Evolutionary conservation across 208 protist species (phyloP).

Genomic region (Acanthamoeba lenticulata): DNA sequence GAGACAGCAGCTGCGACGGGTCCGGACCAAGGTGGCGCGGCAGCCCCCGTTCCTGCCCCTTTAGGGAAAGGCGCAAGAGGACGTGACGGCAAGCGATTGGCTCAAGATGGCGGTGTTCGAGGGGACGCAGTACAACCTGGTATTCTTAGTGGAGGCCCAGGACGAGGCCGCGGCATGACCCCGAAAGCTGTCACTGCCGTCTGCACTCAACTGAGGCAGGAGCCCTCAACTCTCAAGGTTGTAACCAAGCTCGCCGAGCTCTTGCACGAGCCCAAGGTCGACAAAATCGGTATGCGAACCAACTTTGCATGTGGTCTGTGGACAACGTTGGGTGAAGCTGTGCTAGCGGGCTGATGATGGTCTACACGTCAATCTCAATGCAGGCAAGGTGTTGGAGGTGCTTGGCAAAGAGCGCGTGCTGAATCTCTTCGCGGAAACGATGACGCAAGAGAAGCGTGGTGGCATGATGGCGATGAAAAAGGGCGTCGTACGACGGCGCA

Average conservation of each 20-base stretch:
- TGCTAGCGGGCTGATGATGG: too few species aligned
- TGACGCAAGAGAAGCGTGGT: neutral
- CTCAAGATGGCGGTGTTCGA: too few species aligned
- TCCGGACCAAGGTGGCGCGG: too few species aligned
- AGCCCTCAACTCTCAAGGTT: neutral
- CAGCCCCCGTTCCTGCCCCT: too few species aligned
- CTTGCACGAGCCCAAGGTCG: neutral
- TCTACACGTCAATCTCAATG: too few species aligned
- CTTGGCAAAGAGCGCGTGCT: neutral
- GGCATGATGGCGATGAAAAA: neutral
- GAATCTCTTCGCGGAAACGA: neutral
- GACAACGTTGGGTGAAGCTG: too few species aligned
- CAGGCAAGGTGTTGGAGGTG: neutral
- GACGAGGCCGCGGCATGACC: neutral
- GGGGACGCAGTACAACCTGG: too few species aligned
- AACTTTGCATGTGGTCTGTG: too few species aligned
- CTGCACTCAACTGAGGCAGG: neutral
- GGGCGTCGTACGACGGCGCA: neutral
- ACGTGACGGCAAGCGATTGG: too few species aligned
- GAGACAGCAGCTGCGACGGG: too few species aligned
- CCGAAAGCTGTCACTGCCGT: neutral
- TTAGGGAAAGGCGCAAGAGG: too few species aligned
- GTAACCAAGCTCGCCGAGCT: neutral
- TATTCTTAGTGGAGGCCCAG: too few species aligned
- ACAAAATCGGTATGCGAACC: neutral